These are phyloP conservation scores for Persicaria tinctoria DNA, from an alignment of 148 eudicot genomes.

Conservation along the genomic window DNA sequence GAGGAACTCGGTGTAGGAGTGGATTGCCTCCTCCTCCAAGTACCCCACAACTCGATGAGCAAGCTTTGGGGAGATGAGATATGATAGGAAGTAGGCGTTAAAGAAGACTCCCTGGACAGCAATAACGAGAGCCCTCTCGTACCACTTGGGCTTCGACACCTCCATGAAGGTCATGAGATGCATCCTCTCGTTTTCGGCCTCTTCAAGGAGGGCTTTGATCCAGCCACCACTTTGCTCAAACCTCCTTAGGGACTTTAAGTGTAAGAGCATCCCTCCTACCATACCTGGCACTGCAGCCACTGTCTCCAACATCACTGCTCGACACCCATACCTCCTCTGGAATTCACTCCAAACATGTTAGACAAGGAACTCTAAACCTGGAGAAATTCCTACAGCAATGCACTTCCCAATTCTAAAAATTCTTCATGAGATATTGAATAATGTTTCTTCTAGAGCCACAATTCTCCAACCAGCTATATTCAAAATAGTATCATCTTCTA, in stretches of 20 bases:
- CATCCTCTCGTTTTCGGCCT: slow-evolving; percentile 94
- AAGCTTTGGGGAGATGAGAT: slow-evolving; percentile 59
- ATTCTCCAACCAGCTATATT: no score
- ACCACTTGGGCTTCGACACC: slow-evolving; percentile 68
- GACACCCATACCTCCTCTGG: slow-evolving; percentile 80
- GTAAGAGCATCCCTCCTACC: slow-evolving; percentile 90
- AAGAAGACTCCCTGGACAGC: slow-evolving; percentile 84
- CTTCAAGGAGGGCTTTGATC: slow-evolving; percentile 80
- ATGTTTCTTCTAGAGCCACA: background rate
- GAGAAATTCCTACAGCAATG: no score
- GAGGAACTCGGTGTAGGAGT: slow-evolving; percentile 79
- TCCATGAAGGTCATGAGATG: slow-evolving; percentile 96
- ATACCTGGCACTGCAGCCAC: slow-evolving; percentile 94
- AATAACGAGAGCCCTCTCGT: slow-evolving; percentile 67
- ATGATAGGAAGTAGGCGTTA: slow-evolving; percentile 75
- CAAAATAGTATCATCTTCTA: background rate
- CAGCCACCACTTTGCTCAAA: slow-evolving; percentile 95
- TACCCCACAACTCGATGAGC: slow-evolving; percentile 82
- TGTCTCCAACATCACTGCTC: slow-evolving; percentile 91
- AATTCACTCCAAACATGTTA: background rate
- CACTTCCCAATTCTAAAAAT: no score
- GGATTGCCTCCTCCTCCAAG: slow-evolving; percentile 84
- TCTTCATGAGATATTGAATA: background rate
- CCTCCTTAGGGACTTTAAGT: slow-evolving; percentile 65
- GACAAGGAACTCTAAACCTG: background rate